Evolutionary conservation across 2,329 filamentous ascomycete genomes (phyloP).

Genomic region (Alternaria panax): DNA sequence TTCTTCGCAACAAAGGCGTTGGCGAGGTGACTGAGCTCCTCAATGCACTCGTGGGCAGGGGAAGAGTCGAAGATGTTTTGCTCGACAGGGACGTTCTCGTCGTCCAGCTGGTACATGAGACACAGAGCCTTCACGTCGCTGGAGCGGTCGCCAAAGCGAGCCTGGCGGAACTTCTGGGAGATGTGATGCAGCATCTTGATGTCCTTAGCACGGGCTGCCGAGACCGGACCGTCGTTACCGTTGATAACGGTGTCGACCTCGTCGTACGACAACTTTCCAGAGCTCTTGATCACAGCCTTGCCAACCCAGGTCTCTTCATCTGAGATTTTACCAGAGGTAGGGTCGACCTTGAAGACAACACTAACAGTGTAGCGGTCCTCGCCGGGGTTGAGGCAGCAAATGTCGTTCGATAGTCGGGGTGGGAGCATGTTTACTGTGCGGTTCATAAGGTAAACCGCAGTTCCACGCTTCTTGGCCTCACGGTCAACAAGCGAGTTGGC

Average conservation of each 20-base stretch:
- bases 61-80: constrained; percentile 95
- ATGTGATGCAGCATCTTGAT: constrained; percentile 81
- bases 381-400: constrained; percentile 87
- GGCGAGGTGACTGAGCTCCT: constrained; percentile 93
- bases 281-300: constrained; percentile 91
- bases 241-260: constrained; percentile 85
- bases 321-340: constrained; percentile 76
- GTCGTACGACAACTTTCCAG: constrained; percentile 81
- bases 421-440: constrained; percentile 88
- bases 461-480: constrained; percentile 97
- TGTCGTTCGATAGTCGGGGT: constrained; percentile 80
- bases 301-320: constrained; percentile 94
- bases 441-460: constrained; percentile 93
- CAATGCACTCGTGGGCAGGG: constrained; percentile 87
- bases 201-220: constrained; percentile 73
- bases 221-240: constrained; percentile 70
- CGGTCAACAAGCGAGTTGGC: constrained; percentile 92
- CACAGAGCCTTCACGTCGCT: constrained; percentile 85
- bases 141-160: constrained; percentile 79
- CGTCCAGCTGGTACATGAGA: constrained; percentile 90
- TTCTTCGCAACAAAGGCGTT: constrained; percentile 90
- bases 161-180: constrained; percentile 88
- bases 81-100: constrained; percentile 97
- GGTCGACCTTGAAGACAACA: constrained; percentile 90
- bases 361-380: constrained; percentile 90